Evolutionary conservation across 1,284 basidiomycete species (phyloP).

Genomic region (Austroboletus novae-zelandiae): DNA sequence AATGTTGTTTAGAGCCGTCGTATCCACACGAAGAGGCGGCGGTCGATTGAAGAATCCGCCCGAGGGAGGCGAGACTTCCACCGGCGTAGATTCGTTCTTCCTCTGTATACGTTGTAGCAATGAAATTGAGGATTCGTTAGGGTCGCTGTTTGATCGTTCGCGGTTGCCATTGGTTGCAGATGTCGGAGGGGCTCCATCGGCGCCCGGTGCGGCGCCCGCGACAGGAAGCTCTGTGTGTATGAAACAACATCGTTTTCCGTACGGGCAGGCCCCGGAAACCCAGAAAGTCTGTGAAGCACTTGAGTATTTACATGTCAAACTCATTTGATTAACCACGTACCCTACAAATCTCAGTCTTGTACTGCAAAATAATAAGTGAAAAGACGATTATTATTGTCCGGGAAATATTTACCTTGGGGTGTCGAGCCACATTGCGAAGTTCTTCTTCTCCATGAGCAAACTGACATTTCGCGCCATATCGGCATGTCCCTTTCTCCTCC

Average conservation of each 20-base stretch:
- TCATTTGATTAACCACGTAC: constrained; percentile 42
- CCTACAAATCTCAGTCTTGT: constrained; percentile 90
- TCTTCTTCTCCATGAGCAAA: constrained; percentile 91
- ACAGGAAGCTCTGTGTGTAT: constrained; percentile 82
- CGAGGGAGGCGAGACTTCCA: constrained; percentile 42
- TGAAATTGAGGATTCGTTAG: constrained; percentile 67
- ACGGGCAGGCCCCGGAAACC: constrained; percentile 88
- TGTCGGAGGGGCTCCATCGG: constrained; percentile 48
- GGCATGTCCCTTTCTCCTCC: constrained; percentile 90
- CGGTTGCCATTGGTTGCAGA: constrained; percentile 54
- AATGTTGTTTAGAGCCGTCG: constrained; percentile 56
- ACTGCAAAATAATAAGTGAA: constrained; percentile 44
- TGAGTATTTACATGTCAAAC: constrained; percentile 13
- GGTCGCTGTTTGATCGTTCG: constrained; percentile 75
- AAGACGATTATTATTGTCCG: neutral
- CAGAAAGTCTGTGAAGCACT: constrained; percentile 68
- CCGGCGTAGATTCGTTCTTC: constrained; percentile 52
- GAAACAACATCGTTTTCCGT: constrained; percentile 88
- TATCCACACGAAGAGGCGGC: constrained; percentile 68
- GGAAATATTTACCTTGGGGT: constrained; percentile 69
- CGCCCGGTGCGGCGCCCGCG: constrained; percentile 50
- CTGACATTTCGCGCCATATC: constrained; percentile 85
- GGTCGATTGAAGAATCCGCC: constrained; percentile 57
- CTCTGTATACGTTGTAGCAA: constrained; percentile 73
- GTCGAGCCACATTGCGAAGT: constrained; percentile 74